Base-by-base conservation (phyloP, 2,329 filamentous ascomycete genomes). In the Calonectria crousiana region DNA sequence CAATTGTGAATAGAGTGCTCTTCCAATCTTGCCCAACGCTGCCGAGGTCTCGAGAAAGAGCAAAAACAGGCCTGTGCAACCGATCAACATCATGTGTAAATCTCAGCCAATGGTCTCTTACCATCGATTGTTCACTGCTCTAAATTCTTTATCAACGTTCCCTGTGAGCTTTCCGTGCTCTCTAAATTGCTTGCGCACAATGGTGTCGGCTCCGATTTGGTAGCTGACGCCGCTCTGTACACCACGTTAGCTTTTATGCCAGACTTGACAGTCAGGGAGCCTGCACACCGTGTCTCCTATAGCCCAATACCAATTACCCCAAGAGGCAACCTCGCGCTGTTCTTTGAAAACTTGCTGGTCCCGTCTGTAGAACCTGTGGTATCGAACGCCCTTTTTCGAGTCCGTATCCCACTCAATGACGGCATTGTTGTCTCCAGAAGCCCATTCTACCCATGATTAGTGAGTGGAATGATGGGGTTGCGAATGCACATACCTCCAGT, bases 301-400 rank as follows among this genome's bases (percentile, higher is more conserved):
- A 16, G 93, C 92, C 83, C 95, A 95, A 83, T 94, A 92, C 85
- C 96, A 90, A 66, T 90, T 92, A 2, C 95, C 95, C 95, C 95
- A 98, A 85, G 95, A 93, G 0, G 94, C 90, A 77, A 93, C 92
- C 79, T 97, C 93, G 51, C 85, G 85, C 16, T 86, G 86, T 82
- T 98, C 95, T 1, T 90, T 90, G 69, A 97, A 93, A 23, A 92
- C 85, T 64, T 90, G 85, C 83, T 96, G 93, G 11, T 87, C 82
- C 74, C 89, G 86, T 56, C 91, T 88, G 76, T 88, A 89, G 72
- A 95, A 90, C 64, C 89, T 89, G 84, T 95, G 93, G 79, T 93
- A 95, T 8, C 88, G 87, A 47, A 95, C 85, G 4, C 86, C 87
- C 34, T 88, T 85, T 14, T 79, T 79, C 1, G 85, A 86, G 44